Base-by-base conservation (phyloP, 306 rosid genomes). In the Dicorynia guianensis region DNA sequence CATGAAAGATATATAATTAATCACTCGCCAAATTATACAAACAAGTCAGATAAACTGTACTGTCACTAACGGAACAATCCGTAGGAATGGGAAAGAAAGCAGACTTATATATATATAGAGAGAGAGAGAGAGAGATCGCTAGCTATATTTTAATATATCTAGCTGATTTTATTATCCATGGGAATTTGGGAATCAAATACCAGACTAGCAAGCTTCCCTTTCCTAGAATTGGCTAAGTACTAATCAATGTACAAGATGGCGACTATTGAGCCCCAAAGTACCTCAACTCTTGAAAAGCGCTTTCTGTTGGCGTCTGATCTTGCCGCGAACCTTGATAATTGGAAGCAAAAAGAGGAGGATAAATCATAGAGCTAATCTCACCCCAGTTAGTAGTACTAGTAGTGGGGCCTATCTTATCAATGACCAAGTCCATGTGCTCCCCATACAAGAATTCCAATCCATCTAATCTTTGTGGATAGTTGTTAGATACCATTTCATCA, bases 401-500 rank as follows among this genome's bases (percentile, higher is more conserved):
- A 58, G 60, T 17, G 19, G 73, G 20, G 14, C 57, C 71, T n/a
- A 62, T 61, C 63, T 69, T 78, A 50, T 61, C 72, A 8, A 19
- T 38, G 40, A 52, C 38, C 54, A 80, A 53, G 48, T 80, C 38
- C 54, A 80, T 58, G 48, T 80, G 91, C 5, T 90, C 89, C n/a
- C 81, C 86, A 50, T 64, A 80, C 3, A 89, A 73, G 60, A 85
- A 81, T 56, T 85, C 90, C 65, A 83, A 39, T 85, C 93, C 91
- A 6, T 82, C 81, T 36, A 79, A 56, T 35, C 77, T 72, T 20
- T 77, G 82, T 6, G 80, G 81, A 64, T 77, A 78, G 72, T 64
- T 75, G 58, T 40, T 56, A 64, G 79, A 76, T 34, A 39, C 79
- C 69, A 79, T 70, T 30, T 82, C 87, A 76, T 81, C 86, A 17